Conservation (phyloP, 768 basidiomycete species). For the Symmetrospora coprosmae region DNA sequence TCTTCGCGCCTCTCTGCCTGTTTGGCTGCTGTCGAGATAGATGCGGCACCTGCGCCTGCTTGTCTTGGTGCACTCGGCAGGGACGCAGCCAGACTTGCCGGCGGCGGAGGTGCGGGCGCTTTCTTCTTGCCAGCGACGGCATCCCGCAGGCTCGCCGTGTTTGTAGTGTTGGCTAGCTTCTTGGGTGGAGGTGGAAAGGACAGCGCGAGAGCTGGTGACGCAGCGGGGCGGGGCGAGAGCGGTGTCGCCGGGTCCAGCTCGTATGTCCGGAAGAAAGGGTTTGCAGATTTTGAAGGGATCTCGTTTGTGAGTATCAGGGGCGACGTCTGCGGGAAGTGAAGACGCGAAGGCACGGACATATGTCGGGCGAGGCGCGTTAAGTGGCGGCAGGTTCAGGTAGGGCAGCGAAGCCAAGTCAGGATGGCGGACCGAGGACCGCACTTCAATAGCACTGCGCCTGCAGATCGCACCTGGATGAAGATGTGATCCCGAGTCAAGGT, state of each 20-base stretch:
- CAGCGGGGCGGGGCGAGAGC: neutral
- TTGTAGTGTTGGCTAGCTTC: too few relatives aligned
- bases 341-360: too few relatives aligned
- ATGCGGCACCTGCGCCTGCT: neutral
- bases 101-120: neutral
- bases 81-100: too few relatives aligned
- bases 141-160: conserved; percentile 4
- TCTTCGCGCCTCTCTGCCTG: too few relatives aligned
- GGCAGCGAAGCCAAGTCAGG: neutral
- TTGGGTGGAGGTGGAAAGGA: too few relatives aligned
- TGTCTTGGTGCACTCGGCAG: too few relatives aligned
- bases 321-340: too few relatives aligned
- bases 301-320: conserved; percentile 1
- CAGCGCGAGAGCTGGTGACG: neutral
- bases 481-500: conserved; percentile 14
- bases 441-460: too few relatives aligned
- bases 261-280: conserved; percentile 10
- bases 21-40: neutral
- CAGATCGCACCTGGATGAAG: conserved; percentile 12
- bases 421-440: too few relatives aligned
- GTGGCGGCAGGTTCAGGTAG: neutral
- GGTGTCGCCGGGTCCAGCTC: neutral
- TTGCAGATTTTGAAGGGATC: neutral
- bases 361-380: neutral
- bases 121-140: conserved; percentile 8